Evolutionary conservation across 768 basidiomycete species (phyloP).

Genomic region (Suillus ampliporus): DNA sequence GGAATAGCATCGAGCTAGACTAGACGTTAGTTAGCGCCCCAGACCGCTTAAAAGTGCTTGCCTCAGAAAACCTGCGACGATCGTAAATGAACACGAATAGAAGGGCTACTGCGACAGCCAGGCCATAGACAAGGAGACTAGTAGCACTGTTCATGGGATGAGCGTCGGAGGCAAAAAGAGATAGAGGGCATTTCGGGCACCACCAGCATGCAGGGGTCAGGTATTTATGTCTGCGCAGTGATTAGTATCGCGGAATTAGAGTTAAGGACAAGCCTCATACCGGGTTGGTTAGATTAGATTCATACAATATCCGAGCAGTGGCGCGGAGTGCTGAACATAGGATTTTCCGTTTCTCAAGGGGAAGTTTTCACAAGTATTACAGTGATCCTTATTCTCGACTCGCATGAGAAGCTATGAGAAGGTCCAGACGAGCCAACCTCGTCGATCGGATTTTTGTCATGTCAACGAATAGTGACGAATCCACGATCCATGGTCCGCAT

Average conservation of each 20-base stretch:
- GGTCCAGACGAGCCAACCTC: slow-evolving; percentile 7
- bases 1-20: slow-evolving; percentile 39
- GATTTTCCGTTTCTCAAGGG: slow-evolving; percentile 17
- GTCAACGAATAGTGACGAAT: slow-evolving; percentile 30
- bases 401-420: slow-evolving; percentile 16
- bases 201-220: slow-evolving; percentile 21
- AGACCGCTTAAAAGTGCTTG: slow-evolving; percentile 11
- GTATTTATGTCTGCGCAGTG: slow-evolving; percentile 39
- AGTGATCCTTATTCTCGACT: slow-evolving; percentile 14
- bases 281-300: slow-evolving; percentile 35
- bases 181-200: slow-evolving; percentile 34
- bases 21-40: background rate
- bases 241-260: slow-evolving; percentile 33
- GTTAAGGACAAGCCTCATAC: slow-evolving; percentile 28
- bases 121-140: slow-evolving; percentile 25
- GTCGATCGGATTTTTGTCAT: slow-evolving; percentile 21
- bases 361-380: slow-evolving; percentile 11
- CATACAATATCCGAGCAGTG: slow-evolving; percentile 24
- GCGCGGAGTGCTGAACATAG: slow-evolving; percentile 22
- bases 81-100: slow-evolving; percentile 20
- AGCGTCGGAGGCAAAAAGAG: slow-evolving; percentile 27
- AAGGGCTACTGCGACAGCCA: slow-evolving; percentile 20
- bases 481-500: slow-evolving; percentile 16
- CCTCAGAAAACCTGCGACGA: slow-evolving; percentile 32
- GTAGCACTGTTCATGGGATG: slow-evolving; percentile 31